Conservation (phyloP, 345 rosid species). For the Alliaria petiolata region DNA sequence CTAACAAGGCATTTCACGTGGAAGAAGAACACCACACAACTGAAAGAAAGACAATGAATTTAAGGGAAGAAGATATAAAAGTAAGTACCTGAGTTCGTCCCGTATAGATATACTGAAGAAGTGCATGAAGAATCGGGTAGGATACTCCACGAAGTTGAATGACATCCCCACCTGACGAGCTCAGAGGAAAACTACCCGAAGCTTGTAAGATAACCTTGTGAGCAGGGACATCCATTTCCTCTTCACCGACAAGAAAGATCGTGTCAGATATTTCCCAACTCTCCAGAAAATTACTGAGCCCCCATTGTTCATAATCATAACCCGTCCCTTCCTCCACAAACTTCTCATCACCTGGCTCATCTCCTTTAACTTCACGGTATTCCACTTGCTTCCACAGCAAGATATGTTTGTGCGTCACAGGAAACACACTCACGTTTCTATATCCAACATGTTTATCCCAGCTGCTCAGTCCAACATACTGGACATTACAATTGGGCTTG, state of each 20-base stretch:
- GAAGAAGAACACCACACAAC: background rate
- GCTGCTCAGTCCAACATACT: conserved; percentile 85
- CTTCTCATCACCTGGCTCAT: conserved; percentile 47
- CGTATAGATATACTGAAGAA: conserved; percentile 74
- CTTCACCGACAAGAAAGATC: conserved; percentile 63
- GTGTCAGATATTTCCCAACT: conserved; percentile 74
- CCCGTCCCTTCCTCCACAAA: conserved; percentile 37
- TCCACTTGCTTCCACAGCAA: conserved; percentile 87
- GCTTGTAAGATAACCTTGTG: conserved; percentile 87
- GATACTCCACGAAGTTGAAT: conserved; percentile 46
- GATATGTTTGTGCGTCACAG: conserved; percentile 72
- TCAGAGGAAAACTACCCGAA: conserved; percentile 60
- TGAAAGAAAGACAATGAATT: background rate
- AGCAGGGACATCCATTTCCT: conserved; percentile 68
- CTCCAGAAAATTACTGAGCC: conserved; percentile 79
- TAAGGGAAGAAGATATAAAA: background rate
- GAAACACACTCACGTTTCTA: conserved; percentile 86
- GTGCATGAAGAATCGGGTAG: conserved; percentile 64
- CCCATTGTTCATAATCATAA: conserved; percentile 59
- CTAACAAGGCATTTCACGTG: background rate
- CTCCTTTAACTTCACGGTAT: conserved; percentile 42
- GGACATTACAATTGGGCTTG: conserved; percentile 73
- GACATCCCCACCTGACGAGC: conserved; percentile 44
- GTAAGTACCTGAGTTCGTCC: conserved; percentile 69
- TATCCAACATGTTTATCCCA: conserved; percentile 99